A percentile compares a stretch with the other conserved stretches of the same genome.
These are phyloP conservation scores for Auxenochlorella pyrenoidosa DNA, from an alignment of 139 green algal genomes.

Conservation along the genomic window DNA sequence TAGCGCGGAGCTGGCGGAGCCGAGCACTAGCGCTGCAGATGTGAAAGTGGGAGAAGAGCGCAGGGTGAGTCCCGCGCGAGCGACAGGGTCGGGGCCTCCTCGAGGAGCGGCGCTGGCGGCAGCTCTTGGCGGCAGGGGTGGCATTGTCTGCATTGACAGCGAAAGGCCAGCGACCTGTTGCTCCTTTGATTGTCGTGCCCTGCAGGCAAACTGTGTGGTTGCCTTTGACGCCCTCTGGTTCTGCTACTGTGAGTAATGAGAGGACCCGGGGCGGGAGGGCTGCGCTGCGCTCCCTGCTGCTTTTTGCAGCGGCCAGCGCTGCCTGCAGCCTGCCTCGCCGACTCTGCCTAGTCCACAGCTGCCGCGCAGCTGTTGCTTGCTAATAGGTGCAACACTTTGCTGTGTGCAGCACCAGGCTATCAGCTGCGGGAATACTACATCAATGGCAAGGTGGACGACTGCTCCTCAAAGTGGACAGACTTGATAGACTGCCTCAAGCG, in stretches of 20 bases:
- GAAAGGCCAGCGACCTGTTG: too few species aligned
- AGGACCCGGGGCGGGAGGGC: not conserved
- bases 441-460: constrained; percentile 61
- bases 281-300: too few species aligned
- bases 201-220: constrained; percentile 36
- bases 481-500: constrained; percentile 60
- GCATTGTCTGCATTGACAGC: too few species aligned
- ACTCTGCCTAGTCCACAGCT: not conserved
- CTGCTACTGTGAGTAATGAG: constrained; percentile 64
- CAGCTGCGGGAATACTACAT: constrained; percentile 67
- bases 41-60: constrained; percentile 2
- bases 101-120: not conserved
- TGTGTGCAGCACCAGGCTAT: constrained; percentile 57
- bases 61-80: not conserved
- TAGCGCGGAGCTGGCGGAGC: not conserved
- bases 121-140: too few species aligned
- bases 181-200: too few species aligned
- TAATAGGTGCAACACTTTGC: not conserved
- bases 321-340: not conserved
- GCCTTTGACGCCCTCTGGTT: constrained; percentile 70
- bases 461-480: constrained; percentile 49
- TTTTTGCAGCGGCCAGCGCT: too few species aligned
- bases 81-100: not conserved
- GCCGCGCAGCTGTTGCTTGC: not conserved
- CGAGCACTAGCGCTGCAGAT: not conserved